Conservation (phyloP, 179 eudicot species). For the Beta macrorhiza region DNA sequence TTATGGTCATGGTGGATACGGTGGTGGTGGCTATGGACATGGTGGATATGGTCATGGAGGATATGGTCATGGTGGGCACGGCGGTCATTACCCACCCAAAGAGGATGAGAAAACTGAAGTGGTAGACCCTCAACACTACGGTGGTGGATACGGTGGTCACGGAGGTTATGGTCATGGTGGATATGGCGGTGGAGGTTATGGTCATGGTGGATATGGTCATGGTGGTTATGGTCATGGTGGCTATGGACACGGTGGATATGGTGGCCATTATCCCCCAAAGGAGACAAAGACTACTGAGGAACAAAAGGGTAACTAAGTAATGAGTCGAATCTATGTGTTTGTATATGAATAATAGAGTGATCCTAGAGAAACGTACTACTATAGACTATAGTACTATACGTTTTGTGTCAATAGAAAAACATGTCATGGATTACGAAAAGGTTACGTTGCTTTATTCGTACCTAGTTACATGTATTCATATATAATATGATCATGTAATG, state of each 20-base stretch:
- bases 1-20: too few relatives aligned
- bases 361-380: not conserved
- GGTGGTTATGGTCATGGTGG: not conserved
- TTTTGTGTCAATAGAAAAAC: too few relatives aligned
- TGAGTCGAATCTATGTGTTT: not conserved
- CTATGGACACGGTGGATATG: not conserved
- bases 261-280: constrained; percentile 12
- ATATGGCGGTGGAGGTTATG: too few relatives aligned
- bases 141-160: not conserved
- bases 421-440: too few relatives aligned
- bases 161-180: too few relatives aligned
- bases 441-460: too few relatives aligned
- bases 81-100: constrained; percentile 2
- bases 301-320: not conserved
- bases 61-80: not conserved
- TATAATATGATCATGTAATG: too few relatives aligned
- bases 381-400: not conserved
- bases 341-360: not conserved
- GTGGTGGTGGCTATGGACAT: too few relatives aligned
- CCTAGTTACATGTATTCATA: too few relatives aligned
- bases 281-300: not conserved
- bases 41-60: not conserved
- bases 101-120: not conserved
- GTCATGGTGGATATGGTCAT: not conserved
- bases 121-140: not conserved